phyloP scores from a whole-genome alignment of 139 green algal species.

The Micromonas pusilla region DNA sequence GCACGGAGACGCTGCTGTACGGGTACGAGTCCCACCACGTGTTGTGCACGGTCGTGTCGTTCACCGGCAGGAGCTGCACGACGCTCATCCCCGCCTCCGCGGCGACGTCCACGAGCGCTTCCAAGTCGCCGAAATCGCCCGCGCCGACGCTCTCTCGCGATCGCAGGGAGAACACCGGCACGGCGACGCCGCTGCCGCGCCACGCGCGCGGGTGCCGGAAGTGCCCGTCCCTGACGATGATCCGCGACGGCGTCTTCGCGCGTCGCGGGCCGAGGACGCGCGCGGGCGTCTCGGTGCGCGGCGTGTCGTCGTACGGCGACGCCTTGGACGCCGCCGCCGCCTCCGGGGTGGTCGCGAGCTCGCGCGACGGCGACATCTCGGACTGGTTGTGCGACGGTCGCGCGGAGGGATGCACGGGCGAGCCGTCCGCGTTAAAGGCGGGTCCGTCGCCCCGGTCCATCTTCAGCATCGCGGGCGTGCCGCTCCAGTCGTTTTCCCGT shows the following conservation, averaged over 20 bases:
- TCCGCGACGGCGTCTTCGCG: neutral
- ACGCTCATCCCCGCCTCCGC: slow-evolving; percentile 48
- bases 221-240: slow-evolving; percentile 59
- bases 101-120: slow-evolving; percentile 69
- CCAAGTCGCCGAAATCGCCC: slow-evolving; percentile 89
- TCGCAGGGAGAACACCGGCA: slow-evolving; percentile 85
- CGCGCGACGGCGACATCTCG: too few relatives aligned
- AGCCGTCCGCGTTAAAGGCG: too few relatives aligned
- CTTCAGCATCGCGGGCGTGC: too few relatives aligned
- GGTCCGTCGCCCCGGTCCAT: too few relatives aligned
- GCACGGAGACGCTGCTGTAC: slow-evolving; percentile 81
- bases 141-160: slow-evolving; percentile 58
- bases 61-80: slow-evolving; percentile 89
- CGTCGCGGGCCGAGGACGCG: too few relatives aligned
- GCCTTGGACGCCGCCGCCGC: too few relatives aligned
- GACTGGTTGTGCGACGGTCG: too few relatives aligned
- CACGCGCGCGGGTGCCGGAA: slow-evolving; percentile 55
- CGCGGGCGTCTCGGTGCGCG: too few relatives aligned
- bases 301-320: too few relatives aligned
- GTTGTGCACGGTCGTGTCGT: slow-evolving; percentile 85
- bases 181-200: slow-evolving; percentile 75
- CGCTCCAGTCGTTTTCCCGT: too few relatives aligned
- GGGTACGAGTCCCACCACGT: slow-evolving; percentile 94
- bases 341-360: too few relatives aligned
- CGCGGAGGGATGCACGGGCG: too few relatives aligned